phyloP scores from a whole-genome alignment of 1,284 basidiomycete genomes.

The Moniliophthora roreri region DNA sequence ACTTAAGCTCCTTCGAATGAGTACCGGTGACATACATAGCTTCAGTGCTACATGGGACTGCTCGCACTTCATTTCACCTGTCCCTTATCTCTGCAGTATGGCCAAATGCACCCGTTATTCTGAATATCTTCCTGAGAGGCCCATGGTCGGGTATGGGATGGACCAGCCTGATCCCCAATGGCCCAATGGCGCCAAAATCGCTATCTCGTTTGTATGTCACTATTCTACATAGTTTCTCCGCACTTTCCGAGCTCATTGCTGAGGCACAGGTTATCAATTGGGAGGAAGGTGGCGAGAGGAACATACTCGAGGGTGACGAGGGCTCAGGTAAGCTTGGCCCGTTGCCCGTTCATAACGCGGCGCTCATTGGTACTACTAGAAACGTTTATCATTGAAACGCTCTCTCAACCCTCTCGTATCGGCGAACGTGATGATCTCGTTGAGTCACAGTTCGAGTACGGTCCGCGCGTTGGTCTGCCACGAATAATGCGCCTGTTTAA shows the following conservation, averaged over 20 bases:
- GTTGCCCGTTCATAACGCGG: background rate
- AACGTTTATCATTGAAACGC: constrained; percentile 5
- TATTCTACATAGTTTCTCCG: background rate
- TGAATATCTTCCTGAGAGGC: constrained; percentile 6
- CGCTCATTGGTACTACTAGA: background rate
- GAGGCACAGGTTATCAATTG: constrained; percentile 6
- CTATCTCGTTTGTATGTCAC: constrained; percentile 4
- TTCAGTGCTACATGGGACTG: no score
- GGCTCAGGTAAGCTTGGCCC: constrained; percentile 4
- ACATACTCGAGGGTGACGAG: constrained; percentile 7
- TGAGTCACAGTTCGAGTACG: constrained; percentile 5
- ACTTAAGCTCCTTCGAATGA: no score
- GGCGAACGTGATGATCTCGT: constrained; percentile 3
- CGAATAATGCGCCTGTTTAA: constrained; percentile 8
- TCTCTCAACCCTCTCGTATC: constrained; percentile 6
- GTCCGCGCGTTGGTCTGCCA: background rate
- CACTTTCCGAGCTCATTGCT: background rate
- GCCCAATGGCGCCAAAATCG: constrained; percentile 8
- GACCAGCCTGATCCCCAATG: constrained; percentile 6
- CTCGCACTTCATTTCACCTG: no score
- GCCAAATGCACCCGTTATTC: background rate
- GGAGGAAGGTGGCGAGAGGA: constrained; percentile 7
- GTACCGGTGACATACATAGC: background rate
- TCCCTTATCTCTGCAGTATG: background rate
- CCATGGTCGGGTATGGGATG: constrained; percentile 6